A percentile compares a stretch with the other conserved stretches of the same genome.
These are phyloP conservation scores for Aspergillus campestris DNA, from an alignment of 495 filamentous ascomycete species.

Conservation along the genomic window DNA sequence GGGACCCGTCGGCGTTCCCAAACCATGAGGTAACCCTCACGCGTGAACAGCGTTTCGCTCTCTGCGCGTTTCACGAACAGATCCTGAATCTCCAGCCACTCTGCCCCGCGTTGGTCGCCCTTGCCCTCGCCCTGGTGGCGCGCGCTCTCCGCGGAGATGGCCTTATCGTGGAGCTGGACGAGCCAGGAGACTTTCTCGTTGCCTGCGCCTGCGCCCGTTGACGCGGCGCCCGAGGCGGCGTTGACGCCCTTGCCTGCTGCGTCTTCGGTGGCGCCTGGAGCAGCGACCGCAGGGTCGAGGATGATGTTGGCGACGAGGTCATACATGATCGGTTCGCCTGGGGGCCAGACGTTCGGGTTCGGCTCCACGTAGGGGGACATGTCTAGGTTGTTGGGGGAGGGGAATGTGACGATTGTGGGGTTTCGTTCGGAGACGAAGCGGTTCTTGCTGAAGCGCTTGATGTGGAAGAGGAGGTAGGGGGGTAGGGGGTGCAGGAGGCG, in stretches of 20 bases:
- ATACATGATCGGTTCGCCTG: constrained; percentile 84
- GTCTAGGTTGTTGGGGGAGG: constrained; percentile 66
- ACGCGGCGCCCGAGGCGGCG: constrained; percentile 56
- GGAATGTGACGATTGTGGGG: constrained; percentile 96
- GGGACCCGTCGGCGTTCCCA: constrained; percentile 75
- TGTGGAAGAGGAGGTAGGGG: constrained; percentile 86
- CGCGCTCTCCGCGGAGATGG: constrained; percentile 31
- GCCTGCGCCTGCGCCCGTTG: constrained; percentile 33
- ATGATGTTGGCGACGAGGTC: constrained; percentile 96
- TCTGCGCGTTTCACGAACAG: constrained; percentile 81
- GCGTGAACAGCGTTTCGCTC: constrained; percentile 79
- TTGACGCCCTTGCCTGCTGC: constrained; percentile 79
- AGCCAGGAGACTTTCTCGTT: constrained; percentile 47
- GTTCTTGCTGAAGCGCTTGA: constrained; percentile 94
- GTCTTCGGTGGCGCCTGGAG: constrained; percentile 65
- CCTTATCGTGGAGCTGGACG: constrained; percentile 51
- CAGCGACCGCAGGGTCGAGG: constrained; percentile 58
- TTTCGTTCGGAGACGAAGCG: constrained; percentile 95
- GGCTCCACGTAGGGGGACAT: constrained; percentile 83
- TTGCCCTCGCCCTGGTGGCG: constrained; percentile 22
- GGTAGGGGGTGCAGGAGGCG: constrained; percentile 87
- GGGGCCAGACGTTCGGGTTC: constrained; percentile 49
- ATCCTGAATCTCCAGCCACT: constrained; percentile 94
- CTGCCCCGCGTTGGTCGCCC: constrained; percentile 38
- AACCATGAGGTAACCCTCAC: constrained; percentile 90